Conservation (phyloP, 352 stramenopile genomes). For the Phytophthora foliorum region DNA sequence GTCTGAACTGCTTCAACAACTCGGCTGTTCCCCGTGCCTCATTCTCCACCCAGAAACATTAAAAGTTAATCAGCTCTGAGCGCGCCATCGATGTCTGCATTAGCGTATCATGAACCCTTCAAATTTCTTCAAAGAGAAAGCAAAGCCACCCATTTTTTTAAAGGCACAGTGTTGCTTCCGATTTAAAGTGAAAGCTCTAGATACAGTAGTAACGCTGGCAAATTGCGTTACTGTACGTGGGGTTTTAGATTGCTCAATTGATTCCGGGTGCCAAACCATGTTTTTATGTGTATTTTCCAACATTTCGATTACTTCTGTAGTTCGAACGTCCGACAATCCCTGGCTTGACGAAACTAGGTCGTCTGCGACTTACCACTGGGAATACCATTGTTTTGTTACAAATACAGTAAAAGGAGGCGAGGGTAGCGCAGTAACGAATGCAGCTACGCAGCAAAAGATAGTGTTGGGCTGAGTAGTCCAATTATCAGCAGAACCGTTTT, state of each 20-base stretch:
- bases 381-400: too few relatives aligned
- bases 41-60: constrained; percentile 2
- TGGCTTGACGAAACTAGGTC: too few relatives aligned
- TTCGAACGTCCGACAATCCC: too few relatives aligned
- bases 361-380: too few relatives aligned
- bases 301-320: constrained; percentile 6
- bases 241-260: neutral
- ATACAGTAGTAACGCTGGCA: neutral
- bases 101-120: neutral
- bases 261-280: neutral
- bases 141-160: neutral
- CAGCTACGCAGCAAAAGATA: too few relatives aligned
- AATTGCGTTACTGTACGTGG: neutral
- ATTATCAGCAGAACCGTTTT: too few relatives aligned
- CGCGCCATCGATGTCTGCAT: neutral
- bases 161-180: too few relatives aligned
- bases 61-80: neutral
- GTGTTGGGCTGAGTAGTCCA: too few relatives aligned
- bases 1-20: constrained; percentile 1
- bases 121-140: neutral
- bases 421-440: too few relatives aligned
- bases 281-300: neutral
- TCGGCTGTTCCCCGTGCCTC: constrained; percentile 3
- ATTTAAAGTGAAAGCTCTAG: neutral
- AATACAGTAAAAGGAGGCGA: too few relatives aligned